phyloP scores from a whole-genome alignment of 805 yeast species.

The Zygotorulaspora danielsina region DNA sequence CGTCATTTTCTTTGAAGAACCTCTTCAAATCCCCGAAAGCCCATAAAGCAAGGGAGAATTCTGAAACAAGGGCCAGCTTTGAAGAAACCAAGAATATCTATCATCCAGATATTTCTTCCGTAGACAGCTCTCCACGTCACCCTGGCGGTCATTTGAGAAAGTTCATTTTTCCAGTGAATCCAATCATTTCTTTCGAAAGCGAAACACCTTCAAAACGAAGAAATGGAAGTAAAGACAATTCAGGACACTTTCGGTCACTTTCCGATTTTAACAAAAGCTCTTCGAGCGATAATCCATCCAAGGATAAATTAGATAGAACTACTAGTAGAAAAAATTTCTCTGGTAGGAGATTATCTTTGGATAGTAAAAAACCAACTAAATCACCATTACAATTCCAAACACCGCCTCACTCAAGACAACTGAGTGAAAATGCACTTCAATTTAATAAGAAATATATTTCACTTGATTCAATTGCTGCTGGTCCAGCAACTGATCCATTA shows the following conservation, averaged over 20 bases:
- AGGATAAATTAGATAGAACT: not conserved
- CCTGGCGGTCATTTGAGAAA: conserved; percentile 6
- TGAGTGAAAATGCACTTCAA: conserved; percentile 5
- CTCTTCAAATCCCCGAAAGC: conserved; percentile 33
- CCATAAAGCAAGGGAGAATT: conserved; percentile 3
- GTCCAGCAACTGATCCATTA: conserved; percentile 6
- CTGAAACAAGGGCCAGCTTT: conserved; percentile 5
- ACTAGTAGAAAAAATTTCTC: not conserved
- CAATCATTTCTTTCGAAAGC: conserved; percentile 15
- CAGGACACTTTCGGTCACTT: conserved; percentile 17
- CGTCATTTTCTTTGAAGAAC: conserved; percentile 30
- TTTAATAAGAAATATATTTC: conserved; percentile 1
- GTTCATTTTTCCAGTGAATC: conserved; percentile 22
- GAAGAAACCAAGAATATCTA: conserved; percentile 7
- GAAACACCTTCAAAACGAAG: conserved; percentile 5
- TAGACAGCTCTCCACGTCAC: conserved; percentile 11
- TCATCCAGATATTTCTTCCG: conserved; percentile 6
- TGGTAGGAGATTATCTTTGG: conserved; percentile 11
- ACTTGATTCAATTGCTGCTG: conserved; percentile 2
- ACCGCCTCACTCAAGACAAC: conserved; percentile 6
- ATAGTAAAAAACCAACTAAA: conserved; percentile 10
- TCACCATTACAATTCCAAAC: conserved; percentile 9
- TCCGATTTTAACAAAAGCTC: conserved; percentile 15
- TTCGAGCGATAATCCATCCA: not conserved
- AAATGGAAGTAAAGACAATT: not conserved